These are phyloP conservation scores for Claviceps pusilla DNA, from an alignment of 2,329 filamentous ascomycete genomes.

Conservation along the genomic window DNA sequence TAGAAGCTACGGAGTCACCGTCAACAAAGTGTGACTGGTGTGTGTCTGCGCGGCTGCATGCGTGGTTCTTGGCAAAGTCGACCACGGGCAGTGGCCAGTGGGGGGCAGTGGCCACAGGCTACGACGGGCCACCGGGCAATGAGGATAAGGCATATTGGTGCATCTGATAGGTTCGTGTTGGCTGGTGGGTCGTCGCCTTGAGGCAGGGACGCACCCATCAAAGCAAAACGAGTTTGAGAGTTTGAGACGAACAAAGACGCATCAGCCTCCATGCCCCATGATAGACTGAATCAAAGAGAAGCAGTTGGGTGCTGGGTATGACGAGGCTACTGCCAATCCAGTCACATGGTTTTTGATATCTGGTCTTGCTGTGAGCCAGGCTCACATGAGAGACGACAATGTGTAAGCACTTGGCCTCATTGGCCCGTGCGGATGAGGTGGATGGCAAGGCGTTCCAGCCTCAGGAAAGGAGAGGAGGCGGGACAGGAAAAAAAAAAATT, in stretches of 20 bases:
- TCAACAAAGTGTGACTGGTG: neutral
- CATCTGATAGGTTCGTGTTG: too few species aligned
- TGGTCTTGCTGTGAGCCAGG: neutral
- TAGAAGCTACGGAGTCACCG: neutral
- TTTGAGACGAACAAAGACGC: neutral
- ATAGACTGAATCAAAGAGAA: neutral
- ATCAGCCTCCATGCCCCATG: neutral
- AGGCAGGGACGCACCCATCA: neutral
- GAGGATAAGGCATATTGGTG: too few species aligned
- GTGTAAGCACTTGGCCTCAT: neutral
- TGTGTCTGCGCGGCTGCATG: neutral
- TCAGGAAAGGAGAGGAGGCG: neutral
- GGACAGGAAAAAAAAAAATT: neutral
- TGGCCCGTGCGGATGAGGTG: neutral
- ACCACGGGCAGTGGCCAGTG: too few species aligned
- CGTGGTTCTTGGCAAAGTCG: too few species aligned
- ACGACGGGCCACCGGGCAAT: too few species aligned
- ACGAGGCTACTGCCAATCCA: neutral
- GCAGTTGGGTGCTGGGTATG: neutral
- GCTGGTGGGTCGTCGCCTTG: neutral
- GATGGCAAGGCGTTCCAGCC: neutral
- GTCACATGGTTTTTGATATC: neutral
- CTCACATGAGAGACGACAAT: neutral
- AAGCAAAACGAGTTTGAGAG: neutral
- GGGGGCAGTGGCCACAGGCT: too few species aligned